Evolutionary conservation across 192 early-diverging fungal genomes (phyloP), one percentile per base, ranked within the genome.

Genomic region (Coemansia aciculifera): DNA sequence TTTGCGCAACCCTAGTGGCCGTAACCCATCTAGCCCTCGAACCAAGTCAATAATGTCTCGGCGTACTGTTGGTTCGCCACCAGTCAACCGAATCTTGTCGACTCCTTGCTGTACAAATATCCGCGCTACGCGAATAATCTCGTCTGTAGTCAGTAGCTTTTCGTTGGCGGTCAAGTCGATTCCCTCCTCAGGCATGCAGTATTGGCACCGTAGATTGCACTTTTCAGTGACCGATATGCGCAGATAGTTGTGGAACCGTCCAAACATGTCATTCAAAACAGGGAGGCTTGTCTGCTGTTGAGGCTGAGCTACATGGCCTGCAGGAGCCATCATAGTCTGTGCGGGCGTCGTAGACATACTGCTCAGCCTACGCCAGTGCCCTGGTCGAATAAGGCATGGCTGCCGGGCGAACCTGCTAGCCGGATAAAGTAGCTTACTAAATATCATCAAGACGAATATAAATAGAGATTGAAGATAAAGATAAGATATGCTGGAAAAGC

Each of bases 171-270:
- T 88, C 10, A 94, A 74, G 19, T 86, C 84, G 3, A 95, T 78
- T 10, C 95, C 95, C 54, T 94, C 93, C 24, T 87, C 91, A 17
- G 94, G 95, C 97, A 97, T 98, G 75, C 97, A 99, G 82, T 99
- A 99, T 5, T 92, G 93, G 88, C 95, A 98, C 67, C 97, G 86
- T 62, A 99, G 84, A 73, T 99, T 99, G 85, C 97, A 99, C 51
- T 88, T 85, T 79, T 99, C 97, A 2, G 95, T 97, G 8, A 99
- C 75, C 0, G 94, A 95, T 32, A 99, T 96, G 13, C 97, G 91
- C 61, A 99, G 85, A 62, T 99, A 99, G 38, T 89, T 94, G 78
- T 99, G 97, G 67, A 90, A 85, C 31, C 97, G 88, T 21, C 87
- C 86, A 86, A 95, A 96, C 44, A 85, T 84, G 72, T 98, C 96